Percentiles rank a stretch among this genome's conserved stretches.
Conservation (phyloP, 169 alveolate species). For the Plasmodium vivax region DNA sequence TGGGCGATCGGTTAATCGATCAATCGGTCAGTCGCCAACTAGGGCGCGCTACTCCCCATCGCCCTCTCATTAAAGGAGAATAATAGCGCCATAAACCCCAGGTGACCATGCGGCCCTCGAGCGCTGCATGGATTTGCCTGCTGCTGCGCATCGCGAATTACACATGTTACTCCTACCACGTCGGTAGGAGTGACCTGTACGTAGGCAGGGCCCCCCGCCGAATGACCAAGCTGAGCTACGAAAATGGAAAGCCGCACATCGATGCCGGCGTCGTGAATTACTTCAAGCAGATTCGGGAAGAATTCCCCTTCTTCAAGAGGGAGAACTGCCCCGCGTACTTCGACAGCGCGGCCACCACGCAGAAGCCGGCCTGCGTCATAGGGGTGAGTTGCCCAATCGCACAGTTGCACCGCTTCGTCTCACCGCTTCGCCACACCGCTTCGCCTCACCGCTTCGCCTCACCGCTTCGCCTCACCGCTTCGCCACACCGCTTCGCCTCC, state of each 20-base stretch:
- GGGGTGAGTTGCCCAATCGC: slow-evolving; percentile 37
- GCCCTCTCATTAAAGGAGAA: neutral
- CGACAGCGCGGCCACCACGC: slow-evolving; percentile 86
- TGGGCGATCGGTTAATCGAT: neutral
- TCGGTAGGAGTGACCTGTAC: neutral
- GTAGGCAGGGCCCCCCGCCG: neutral
- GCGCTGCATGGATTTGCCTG: neutral
- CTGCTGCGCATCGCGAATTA: neutral
- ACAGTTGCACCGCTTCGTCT: neutral
- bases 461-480: slow-evolving; percentile 54
- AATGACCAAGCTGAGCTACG: neutral
- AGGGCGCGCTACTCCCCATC: neutral
- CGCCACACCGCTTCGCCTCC: slow-evolving; percentile 29
- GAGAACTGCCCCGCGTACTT: slow-evolving; percentile 69
- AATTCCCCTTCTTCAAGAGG: slow-evolving; percentile 36
- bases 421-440: slow-evolving; percentile 12
- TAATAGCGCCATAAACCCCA: neutral
- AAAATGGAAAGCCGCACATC: slow-evolving; percentile 31
- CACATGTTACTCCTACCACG: slow-evolving; percentile 4
- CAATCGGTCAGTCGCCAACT: neutral
- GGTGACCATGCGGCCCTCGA: neutral
- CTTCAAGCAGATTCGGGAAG: slow-evolving; percentile 30
- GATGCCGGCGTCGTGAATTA: slow-evolving; percentile 36
- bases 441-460: slow-evolving; percentile 5
- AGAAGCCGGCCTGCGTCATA: slow-evolving; percentile 77